Percentiles rank a stretch among this genome's conserved stretches.
Evolutionary conservation across 2,329 filamentous ascomycete species (phyloP).

Genomic region (Diaporthe citrichinensis): DNA sequence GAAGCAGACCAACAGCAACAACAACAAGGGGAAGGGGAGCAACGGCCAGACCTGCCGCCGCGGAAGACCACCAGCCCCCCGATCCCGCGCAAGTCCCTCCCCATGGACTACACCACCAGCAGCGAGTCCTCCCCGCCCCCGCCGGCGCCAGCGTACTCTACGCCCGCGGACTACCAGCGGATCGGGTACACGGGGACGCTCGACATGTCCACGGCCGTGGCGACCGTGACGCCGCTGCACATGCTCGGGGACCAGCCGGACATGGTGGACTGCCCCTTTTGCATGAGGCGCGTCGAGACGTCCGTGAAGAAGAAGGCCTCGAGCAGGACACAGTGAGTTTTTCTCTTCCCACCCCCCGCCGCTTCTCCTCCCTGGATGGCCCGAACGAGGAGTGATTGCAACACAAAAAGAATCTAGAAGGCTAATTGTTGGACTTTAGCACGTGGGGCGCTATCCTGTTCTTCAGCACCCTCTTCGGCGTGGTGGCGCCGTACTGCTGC

Average conservation of each 20-base stretch:
- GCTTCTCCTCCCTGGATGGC: not conserved
- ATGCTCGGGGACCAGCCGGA: conserved; percentile 28
- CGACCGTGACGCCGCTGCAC: conserved; percentile 27
- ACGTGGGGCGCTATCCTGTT: not conserved
- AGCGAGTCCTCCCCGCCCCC: not conserved
- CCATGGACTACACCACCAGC: not conserved
- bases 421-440: not conserved
- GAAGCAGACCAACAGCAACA: not conserved
- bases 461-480: conserved; percentile 15
- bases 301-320: conserved; percentile 26
- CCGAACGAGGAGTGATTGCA: not conserved
- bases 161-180: not conserved
- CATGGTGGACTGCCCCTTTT: conserved; percentile 27
- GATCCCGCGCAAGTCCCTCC: not conserved
- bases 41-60: not conserved
- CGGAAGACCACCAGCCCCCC: not conserved
- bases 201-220: conserved; percentile 18
- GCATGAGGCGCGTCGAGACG: conserved; percentile 32
- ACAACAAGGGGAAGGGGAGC: not conserved
- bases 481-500: conserved; percentile 11
- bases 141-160: conserved; percentile 4
- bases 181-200: conserved; percentile 20
- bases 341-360: too few species aligned
- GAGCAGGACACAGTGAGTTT: conserved; percentile 10
- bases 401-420: not conserved